Evolutionary conservation across 1,284 basidiomycete genomes (phyloP), one percentile per base, ranked within the genome.

Genomic region (Abortiporus biennis): DNA sequence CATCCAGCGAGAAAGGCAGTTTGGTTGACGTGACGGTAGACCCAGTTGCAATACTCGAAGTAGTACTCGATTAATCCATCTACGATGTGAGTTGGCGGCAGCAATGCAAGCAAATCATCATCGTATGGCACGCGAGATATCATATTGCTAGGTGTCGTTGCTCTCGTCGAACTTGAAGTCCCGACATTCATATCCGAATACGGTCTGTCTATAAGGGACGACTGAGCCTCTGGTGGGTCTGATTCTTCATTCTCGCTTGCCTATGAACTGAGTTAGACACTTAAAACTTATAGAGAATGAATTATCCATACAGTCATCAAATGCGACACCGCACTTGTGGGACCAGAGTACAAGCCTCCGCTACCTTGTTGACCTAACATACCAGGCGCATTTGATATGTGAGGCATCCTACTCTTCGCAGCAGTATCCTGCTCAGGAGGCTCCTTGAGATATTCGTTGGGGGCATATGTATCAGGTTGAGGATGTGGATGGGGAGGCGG

Each of bases 21-120:
- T 43, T 79, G 71, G 59, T 86, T 80, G 45, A 89, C 73, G 57
- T 85, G 80, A 27, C 82, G 75, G 59, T 87, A 85, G 42, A 88
- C 77, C 86, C 85, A 89, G 59, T 84, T 87, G 69, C 85, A 87
- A 55, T 84, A 85, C 52, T 85, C 80, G 52, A 88, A 88, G 61
- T 89, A 89, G 61, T 79, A 83, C 39, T 64, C 63, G 54, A 89
- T 70, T 39, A 89, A 76, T 22, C 71, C 74, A 54, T 89, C 86
- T 51, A 86, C 79, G 40, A 78, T 65, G 36, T 80, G 72, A 39
- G 80, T 61, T 25, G 73, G 65, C 1, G 86, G 86, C 2, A 89
- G 72, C 46, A 73, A 61, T 3, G 67, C 64, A 47, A 85, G 69
- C n/a, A 89, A 69, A 58, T 88, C 85, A 37, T 79, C 77, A 49